phyloP scores from a whole-genome alignment of 2,329 filamentous ascomycete species.

The Karstenula rhodostoma region DNA sequence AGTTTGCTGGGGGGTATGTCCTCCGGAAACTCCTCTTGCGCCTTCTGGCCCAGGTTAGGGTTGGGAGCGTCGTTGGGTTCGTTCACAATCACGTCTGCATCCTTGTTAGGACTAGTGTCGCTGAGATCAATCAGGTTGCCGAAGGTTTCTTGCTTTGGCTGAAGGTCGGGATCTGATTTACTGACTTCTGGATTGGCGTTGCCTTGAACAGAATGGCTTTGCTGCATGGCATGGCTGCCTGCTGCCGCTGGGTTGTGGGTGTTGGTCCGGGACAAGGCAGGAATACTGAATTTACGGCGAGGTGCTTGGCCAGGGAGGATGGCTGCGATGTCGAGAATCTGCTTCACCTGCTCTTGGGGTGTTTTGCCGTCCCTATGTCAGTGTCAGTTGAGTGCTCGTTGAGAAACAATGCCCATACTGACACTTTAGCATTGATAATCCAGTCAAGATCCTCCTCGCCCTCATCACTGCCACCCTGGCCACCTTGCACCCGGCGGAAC shows the following conservation, averaged over 20 bases:
- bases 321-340: slow-evolving; percentile 86
- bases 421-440: slow-evolving; percentile 92
- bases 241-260: slow-evolving; percentile 24
- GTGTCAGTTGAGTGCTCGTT: slow-evolving; percentile 15
- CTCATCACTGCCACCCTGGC: slow-evolving; percentile 75
- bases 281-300: slow-evolving; percentile 63
- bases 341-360: slow-evolving; percentile 75
- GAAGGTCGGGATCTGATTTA: slow-evolving; percentile 14
- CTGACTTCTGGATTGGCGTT: slow-evolving; percentile 11
- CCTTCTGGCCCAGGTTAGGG: slow-evolving; percentile 14
- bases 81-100: slow-evolving; percentile 5
- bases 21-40: slow-evolving; percentile 21
- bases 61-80: slow-evolving; percentile 14
- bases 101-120: slow-evolving; percentile 48
- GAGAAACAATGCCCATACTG: slow-evolving; percentile 40
- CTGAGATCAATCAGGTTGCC: slow-evolving; percentile 67
- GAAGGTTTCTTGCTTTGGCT: slow-evolving; percentile 30
- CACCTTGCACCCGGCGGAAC: slow-evolving; percentile 78
- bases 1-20: slow-evolving; percentile 19
- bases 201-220: slow-evolving; percentile 17
- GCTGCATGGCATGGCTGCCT: not conserved
- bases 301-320: slow-evolving; percentile 79
- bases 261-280: slow-evolving; percentile 58
- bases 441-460: slow-evolving; percentile 92
- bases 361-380: slow-evolving; percentile 63